Percentiles rank a stretch among this genome's conserved stretches.
These are phyloP conservation scores for Coix lacrymajobi DNA, from an alignment of 176 grass and related monocot species.

Conservation along the genomic window DNA sequence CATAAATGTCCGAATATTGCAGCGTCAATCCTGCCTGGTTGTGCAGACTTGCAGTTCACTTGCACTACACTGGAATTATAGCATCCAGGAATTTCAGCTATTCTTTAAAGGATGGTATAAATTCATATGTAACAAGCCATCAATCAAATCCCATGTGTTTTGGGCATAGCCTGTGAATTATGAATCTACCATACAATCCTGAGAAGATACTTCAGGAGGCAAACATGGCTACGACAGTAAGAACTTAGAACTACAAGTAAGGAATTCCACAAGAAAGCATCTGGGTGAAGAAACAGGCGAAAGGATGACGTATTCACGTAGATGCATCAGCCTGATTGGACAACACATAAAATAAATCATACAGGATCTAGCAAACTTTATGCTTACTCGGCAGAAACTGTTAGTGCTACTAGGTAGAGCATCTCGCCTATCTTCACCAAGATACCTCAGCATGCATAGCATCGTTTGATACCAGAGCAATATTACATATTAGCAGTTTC, in stretches of 20 bases:
- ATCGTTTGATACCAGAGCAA: neutral
- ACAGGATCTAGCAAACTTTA: neutral
- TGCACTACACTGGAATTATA: neutral
- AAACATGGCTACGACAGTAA: slow-evolving; percentile 1
- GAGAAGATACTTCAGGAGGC: slow-evolving; percentile 7
- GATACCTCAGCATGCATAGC: neutral
- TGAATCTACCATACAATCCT: neutral
- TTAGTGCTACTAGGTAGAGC: neutral
- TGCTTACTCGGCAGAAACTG: neutral
- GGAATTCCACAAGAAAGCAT: neutral
- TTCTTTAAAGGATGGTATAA: neutral
- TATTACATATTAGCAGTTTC: neutral
- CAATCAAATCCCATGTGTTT: neutral
- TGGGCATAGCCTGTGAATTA: neutral
- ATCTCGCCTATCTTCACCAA: neutral
- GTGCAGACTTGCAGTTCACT: neutral
- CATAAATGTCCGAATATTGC: neutral
- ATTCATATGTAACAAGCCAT: neutral
- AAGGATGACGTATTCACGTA: neutral
- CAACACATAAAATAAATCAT: slow-evolving; percentile 4
- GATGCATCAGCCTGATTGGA: slow-evolving; percentile 5
- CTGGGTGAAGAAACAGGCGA: neutral
- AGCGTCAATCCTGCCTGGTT: neutral
- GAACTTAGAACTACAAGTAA: slow-evolving; percentile 11
- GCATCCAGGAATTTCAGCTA: neutral